These are phyloP conservation scores for Pleurotus eryngii DNA, from an alignment of 768 basidiomycete species.

Conservation along the genomic window DNA sequence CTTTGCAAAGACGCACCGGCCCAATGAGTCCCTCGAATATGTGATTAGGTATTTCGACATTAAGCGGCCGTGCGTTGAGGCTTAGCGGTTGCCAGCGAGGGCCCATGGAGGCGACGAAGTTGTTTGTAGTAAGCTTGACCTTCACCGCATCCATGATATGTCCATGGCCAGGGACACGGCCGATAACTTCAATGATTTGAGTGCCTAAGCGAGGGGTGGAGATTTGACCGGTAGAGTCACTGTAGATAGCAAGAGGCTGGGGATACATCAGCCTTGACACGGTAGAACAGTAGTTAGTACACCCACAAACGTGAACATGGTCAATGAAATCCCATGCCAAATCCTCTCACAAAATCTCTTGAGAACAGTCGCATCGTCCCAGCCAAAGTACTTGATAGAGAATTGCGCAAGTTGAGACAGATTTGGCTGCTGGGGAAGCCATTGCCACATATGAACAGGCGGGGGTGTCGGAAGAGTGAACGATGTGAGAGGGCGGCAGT, in stretches of 20 bases:
- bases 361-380: background rate
- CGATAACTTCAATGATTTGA: too few relatives aligned
- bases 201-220: background rate
- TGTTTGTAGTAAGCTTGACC: background rate
- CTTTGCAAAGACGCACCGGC: too few relatives aligned
- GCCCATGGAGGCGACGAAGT: background rate
- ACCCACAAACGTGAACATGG: too few relatives aligned
- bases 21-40: too few relatives aligned
- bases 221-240: background rate
- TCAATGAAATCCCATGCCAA: background rate
- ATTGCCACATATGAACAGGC: background rate
- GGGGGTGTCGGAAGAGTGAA: background rate
- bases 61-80: too few relatives aligned
- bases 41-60: too few relatives aligned
- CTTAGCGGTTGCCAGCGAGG: background rate
- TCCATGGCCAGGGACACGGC: too few relatives aligned
- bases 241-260: background rate
- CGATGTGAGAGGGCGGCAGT: conserved; percentile 30
- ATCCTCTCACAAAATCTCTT: background rate
- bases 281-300: too few relatives aligned
- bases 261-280: background rate
- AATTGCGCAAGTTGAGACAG: background rate
- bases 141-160: too few relatives aligned
- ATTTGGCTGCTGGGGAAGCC: background rate
- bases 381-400: background rate